Conservation (phyloP, 1,139 yeast species). For the Citeromyces hawaiiensis region DNA sequence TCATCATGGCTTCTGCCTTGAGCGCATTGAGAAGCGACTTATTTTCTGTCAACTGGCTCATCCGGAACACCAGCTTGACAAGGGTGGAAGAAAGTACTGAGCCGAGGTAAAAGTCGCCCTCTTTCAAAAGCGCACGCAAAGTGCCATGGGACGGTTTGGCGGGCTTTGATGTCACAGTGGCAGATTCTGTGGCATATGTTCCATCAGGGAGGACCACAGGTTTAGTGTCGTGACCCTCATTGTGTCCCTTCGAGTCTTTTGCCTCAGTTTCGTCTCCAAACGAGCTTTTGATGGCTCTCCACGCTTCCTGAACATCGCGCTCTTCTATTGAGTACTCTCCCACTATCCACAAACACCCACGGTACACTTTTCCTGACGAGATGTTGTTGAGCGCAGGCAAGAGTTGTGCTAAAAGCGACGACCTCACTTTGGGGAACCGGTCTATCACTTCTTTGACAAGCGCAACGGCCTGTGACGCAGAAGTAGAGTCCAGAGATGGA, state of each 20-base stretch:
- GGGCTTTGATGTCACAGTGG: conserved; percentile 28
- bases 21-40: conserved; percentile 59
- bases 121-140: conserved; percentile 66
- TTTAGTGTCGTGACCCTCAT: conserved; percentile 29
- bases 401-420: conserved; percentile 51
- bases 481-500: conserved; percentile 63
- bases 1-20: conserved; percentile 89
- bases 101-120: conserved; percentile 85
- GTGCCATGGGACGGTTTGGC: conserved; percentile 42
- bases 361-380: conserved; percentile 80
- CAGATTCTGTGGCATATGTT: conserved; percentile 95
- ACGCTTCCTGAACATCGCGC: conserved; percentile 63
- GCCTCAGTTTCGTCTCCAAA: conserved; percentile 72
- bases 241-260: conserved; percentile 16
- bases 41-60: conserved; percentile 44
- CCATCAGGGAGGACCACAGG: conserved; percentile 95
- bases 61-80: conserved; percentile 77
- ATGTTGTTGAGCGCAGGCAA: conserved; percentile 50
- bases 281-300: conserved; percentile 76
- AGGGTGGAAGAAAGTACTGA: conserved; percentile 82
- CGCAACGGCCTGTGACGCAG: conserved; percentile 73
- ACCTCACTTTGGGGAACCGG: conserved; percentile 73
- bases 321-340: conserved; percentile 83
- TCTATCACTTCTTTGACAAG: conserved; percentile 93
- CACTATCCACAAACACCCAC: conserved; percentile 91